Evolutionary conservation across 2,329 filamentous ascomycete genomes (phyloP), one percentile per base, ranked within the genome.

Genomic region (Botryosphaeria dothidea): DNA sequence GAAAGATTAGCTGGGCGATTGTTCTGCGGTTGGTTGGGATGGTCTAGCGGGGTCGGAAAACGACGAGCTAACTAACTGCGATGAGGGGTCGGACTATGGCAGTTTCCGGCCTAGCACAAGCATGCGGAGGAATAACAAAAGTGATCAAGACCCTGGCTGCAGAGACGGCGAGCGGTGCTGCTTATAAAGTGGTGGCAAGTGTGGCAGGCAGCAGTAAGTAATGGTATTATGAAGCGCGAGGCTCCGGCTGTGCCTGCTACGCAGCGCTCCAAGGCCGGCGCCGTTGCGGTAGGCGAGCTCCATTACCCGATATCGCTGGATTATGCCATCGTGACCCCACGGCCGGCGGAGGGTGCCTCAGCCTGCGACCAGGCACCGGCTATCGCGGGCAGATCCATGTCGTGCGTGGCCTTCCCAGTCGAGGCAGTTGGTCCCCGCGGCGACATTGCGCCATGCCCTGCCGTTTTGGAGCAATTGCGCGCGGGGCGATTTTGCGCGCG

Each of bases 261-360:
- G 27, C 4, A 25, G 23, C 38, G 17, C 23, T 34, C 41, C n/a
- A 60, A 60, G 56, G 56, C 38, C 41, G 56, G 56, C 56, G 56
- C 56, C 56, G 56, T 45, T 25, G 49, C 56, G 9, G 41, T 60
- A 60, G 56, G 56, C 56, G 56, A 60, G 41, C 43, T 46, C 56
- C 56, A 60, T 60, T 46, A 31, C 56, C 56, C 56, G 56, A 60
- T 60, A 60, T 60, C 56, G 56, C 56, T 57, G 52, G 21, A n/a
- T 38, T 41, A 21, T 29, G 56, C 56, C 56, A 60, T 60, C 56
- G 56, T 60, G 56, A 60, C 56, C 41, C 56, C 41, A 34, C 56
- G 41, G 41, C 41, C 56, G 15, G 56, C 41, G 25, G 11, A 36
- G 11, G 41, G n/a, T 60, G 56, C 56, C 41, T 34, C 56, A 46